Base-by-base conservation (phyloP, 768 basidiomycete genomes). In the Pleurotus sapidus region DNA sequence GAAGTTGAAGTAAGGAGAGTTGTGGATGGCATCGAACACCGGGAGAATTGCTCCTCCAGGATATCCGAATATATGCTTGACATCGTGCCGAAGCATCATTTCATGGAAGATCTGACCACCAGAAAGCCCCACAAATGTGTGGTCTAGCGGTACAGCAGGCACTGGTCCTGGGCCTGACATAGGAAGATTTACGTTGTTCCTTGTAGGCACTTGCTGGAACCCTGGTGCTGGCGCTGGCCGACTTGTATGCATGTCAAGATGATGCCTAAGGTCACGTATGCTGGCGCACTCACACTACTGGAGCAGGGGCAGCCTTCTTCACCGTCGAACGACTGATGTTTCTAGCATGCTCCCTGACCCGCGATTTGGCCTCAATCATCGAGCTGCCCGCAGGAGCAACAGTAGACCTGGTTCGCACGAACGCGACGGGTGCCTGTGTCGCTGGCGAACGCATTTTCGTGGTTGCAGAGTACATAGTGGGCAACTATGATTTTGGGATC, bases 11-110 rank as follows among this genome's bases (percentile, higher is more conserved):
- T 97, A 88, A 3, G 86, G 82, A 5, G 94, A 96, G 71, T 96
- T 89, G 81, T 98, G 90, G 73, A 98, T 99, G 70, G 97, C 97
- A 71, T 99, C 96, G 73, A 98, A 99, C n/a, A 99, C 97, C 60
- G 96, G 97, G 37, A 98, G 85, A 72, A 98, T 98, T 42, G 96
- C 97, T 57, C 96, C 96, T 45, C 95, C 95, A 6, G 96, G 96
- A 74, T 98, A 99, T 38, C 96, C 96, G 66, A 99, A 98, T 46
- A 99, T 83, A 66, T 98, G 93, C 72, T 95, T 97, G 64, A 98
- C 95, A 57, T 82, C 85, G 68, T 99, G 97, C 46, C 96, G 83
- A 60, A 95, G 87, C 93, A 99, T 96, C 96, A 99, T 98, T 75
- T 99, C 96, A 72, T 99, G 95, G 77, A 99, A 97, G 68, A 99